These are phyloP conservation scores for Pseudomassariella vexata DNA, from an alignment of 2,329 filamentous ascomycete genomes.

Conservation along the genomic window DNA sequence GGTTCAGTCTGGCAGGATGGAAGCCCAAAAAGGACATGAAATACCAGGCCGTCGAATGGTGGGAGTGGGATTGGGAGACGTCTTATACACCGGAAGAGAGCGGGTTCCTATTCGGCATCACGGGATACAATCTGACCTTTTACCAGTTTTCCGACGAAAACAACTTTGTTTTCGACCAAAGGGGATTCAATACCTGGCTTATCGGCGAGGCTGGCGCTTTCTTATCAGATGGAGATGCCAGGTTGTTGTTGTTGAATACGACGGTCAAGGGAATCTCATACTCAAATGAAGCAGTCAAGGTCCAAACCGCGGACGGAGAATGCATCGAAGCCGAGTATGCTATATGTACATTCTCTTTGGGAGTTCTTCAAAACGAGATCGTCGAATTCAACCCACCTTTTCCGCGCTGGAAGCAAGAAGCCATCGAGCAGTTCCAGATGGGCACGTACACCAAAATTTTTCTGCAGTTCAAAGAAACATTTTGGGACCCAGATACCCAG, in stretches of 20 bases:
- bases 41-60: constrained; percentile 57
- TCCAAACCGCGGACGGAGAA: constrained; percentile 39
- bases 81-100: constrained; percentile 51
- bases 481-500: constrained; percentile 50
- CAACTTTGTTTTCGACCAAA: constrained; percentile 54
- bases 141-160: constrained; percentile 57
- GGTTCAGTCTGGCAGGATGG: constrained; percentile 56
- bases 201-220: constrained; percentile 53
- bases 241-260: constrained; percentile 52
- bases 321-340: constrained; percentile 32
- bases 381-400: constrained; percentile 53
- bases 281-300: constrained; percentile 42
- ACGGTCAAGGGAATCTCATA: constrained; percentile 51
- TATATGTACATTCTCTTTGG: constrained; percentile 62
- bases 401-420: constrained; percentile 58
- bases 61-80: constrained; percentile 46
- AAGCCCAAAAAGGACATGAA: constrained; percentile 50
- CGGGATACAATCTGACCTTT: constrained; percentile 55
- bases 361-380: constrained; percentile 58
- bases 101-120: constrained; percentile 49
- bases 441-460: constrained; percentile 72
- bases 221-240: constrained; percentile 45
- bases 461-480: constrained; percentile 61
- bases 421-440: constrained; percentile 61
- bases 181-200: constrained; percentile 56